A percentile compares a stretch with the other conserved stretches of the same genome.
These are phyloP conservation scores for Fusarium cicatricum DNA, from an alignment of 2,329 filamentous ascomycete species.

Conservation along the genomic window DNA sequence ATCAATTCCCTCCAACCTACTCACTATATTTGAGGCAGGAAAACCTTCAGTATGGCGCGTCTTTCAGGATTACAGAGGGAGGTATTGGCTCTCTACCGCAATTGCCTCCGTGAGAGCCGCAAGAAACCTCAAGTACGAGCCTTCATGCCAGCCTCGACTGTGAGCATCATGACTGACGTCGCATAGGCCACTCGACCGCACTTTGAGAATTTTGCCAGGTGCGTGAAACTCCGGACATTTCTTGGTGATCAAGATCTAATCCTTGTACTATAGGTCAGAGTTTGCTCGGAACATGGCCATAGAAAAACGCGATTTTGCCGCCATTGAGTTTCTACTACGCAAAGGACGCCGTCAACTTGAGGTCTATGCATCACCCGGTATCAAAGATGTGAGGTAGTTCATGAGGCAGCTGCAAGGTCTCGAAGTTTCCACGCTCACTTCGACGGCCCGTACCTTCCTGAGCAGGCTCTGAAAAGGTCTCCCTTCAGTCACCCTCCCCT, in stretches of 20 bases:
- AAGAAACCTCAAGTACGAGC: conserved; percentile 76
- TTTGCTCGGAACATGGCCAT: conserved; percentile 75
- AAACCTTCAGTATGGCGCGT: conserved; percentile 33
- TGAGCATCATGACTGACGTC: conserved; percentile 23
- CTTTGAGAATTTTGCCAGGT: conserved; percentile 73
- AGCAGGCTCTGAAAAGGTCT: neutral
- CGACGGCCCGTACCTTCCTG: neutral
- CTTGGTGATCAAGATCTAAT: neutral
- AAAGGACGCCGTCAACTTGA: conserved; percentile 86
- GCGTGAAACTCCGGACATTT: conserved; percentile 32
- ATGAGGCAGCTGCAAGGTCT: neutral
- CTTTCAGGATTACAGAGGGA: conserved; percentile 91
- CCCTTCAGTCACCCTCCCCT: neutral
- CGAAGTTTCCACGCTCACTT: neutral
- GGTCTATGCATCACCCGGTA: conserved; percentile 79
- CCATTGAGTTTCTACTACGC: conserved; percentile 85
- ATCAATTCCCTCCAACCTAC: neutral
- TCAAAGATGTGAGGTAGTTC: conserved; percentile 71
- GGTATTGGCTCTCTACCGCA: conserved; percentile 85
- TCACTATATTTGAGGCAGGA: neutral
- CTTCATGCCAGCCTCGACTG: neutral
- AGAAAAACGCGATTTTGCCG: conserved; percentile 84
- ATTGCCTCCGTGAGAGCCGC: conserved; percentile 81
- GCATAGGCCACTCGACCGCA: conserved; percentile 60
- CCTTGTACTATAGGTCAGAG: conserved; percentile 64